Percentiles rank a stretch among this genome's conserved stretches.
These are phyloP conservation scores for Colletotrichum eremochloae DNA, from an alignment of 2,329 filamentous ascomycete species.

Conservation along the genomic window DNA sequence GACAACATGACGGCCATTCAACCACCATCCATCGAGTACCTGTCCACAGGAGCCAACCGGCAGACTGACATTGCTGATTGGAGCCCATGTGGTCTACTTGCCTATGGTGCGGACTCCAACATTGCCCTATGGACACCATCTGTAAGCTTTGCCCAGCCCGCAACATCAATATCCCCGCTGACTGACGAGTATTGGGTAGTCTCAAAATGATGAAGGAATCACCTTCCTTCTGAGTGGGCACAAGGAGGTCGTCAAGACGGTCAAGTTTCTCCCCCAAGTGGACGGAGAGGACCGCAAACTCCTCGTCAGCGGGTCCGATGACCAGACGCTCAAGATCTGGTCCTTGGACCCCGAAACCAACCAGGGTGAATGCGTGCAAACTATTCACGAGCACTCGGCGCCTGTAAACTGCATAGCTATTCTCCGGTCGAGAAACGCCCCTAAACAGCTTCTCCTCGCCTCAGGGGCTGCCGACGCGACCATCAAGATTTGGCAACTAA, in stretches of 20 bases:
- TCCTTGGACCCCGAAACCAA: constrained; percentile 49
- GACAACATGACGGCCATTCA: constrained; percentile 44
- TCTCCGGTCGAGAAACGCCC: constrained; percentile 49
- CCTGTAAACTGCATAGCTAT: constrained; percentile 79
- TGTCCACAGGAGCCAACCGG: constrained; percentile 89
- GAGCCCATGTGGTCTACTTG: constrained; percentile 79
- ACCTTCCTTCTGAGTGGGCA: constrained; percentile 80
- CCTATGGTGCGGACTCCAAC: constrained; percentile 90
- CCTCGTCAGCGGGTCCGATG: constrained; percentile 84
- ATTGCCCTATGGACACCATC: constrained; percentile 87
- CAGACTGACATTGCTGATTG: constrained; percentile 93
- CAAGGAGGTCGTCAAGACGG: constrained; percentile 82
- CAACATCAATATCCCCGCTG: neutral
- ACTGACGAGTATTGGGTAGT: constrained; percentile 23
- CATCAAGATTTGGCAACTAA: constrained; percentile 77
- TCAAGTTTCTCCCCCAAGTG: constrained; percentile 77
- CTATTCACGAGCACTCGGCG: constrained; percentile 75
- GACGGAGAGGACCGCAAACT: constrained; percentile 63
- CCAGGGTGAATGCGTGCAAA: constrained; percentile 62
- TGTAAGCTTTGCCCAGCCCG: constrained; percentile 22
- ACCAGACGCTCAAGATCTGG: constrained; percentile 85
- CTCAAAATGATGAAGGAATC: constrained; percentile 66
- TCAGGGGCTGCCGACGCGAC: constrained; percentile 87
- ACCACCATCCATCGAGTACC: constrained; percentile 61
- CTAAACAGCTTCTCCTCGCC: constrained; percentile 67